A percentile compares a stretch with the other conserved stretches of the same genome.
Conservation (phyloP, 164 flowering plant genomes). For the Nelumbo lutea region DNA sequence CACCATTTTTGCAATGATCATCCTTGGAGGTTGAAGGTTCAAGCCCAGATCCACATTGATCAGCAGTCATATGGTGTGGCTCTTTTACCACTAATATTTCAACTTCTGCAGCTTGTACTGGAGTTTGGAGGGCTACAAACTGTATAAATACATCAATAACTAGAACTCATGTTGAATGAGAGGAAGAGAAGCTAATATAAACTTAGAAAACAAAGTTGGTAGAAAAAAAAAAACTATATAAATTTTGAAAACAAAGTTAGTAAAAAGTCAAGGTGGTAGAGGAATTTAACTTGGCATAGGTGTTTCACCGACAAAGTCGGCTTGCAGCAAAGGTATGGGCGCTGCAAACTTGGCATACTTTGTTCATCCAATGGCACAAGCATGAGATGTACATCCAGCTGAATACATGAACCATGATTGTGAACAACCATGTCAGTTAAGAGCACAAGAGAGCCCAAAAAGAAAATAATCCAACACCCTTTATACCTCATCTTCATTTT, state of each 20-base stretch:
- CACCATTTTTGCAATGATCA: constrained; percentile 29
- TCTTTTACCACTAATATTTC: constrained; percentile 49
- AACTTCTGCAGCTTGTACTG: constrained; percentile 41
- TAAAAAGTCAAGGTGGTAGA: constrained; percentile 4
- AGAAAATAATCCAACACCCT: neutral
- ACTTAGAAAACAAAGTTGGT: constrained; percentile 10
- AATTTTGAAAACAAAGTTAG: constrained; percentile 25
- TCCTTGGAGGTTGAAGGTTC: constrained; percentile 20
- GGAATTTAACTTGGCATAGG: constrained; percentile 48
- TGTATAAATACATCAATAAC: constrained; percentile 19
- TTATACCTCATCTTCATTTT: constrained; percentile 33
- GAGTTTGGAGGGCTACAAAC: constrained; percentile 59
- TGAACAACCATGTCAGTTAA: constrained; percentile 8
- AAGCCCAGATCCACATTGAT: constrained; percentile 6
- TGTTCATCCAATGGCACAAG: constrained; percentile 54
- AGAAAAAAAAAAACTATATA: constrained; percentile 33
- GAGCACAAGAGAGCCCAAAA: constrained; percentile 1
- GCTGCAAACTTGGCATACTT: constrained; percentile 49
- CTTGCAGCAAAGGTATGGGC: constrained; percentile 69
- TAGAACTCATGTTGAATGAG: constrained; percentile 2
- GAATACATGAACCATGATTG: constrained; percentile 15
- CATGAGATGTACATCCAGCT: constrained; percentile 40
- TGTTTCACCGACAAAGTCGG: constrained; percentile 51
- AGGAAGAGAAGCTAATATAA: constrained; percentile 31
- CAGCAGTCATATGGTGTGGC: constrained; percentile 1